Evolutionary conservation across 2,329 filamentous ascomycete species (phyloP).

Genomic region (Fusarium sp.): DNA sequence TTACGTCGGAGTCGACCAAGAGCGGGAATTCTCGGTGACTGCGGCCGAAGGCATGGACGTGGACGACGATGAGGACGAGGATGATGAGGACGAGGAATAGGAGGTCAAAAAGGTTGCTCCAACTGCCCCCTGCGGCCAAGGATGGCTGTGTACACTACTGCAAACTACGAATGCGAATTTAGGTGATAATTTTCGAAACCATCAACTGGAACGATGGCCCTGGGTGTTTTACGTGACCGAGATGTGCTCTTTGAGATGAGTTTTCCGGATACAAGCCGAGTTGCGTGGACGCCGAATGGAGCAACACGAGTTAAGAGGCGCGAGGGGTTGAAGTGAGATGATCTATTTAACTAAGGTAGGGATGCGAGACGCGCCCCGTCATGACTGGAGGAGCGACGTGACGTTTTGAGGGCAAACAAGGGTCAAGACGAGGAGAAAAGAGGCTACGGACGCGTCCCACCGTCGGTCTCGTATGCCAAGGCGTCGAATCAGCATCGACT

Average conservation of each 20-base stretch:
- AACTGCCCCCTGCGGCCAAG: constrained; percentile 33
- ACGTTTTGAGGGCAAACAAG: constrained; percentile 9
- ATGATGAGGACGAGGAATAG: constrained; percentile 59
- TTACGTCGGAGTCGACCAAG: constrained; percentile 97
- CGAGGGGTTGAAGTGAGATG: constrained; percentile 28
- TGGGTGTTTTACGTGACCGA: constrained; percentile 31
- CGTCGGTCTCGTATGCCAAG: constrained; percentile 27
- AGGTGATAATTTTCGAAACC: constrained; percentile 43
- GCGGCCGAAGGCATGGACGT: constrained; percentile 96
- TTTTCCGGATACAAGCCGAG: constrained; percentile 47
- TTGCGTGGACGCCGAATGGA: constrained; percentile 47
- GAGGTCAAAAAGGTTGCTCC: constrained; percentile 24
- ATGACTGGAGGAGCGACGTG: constrained; percentile 12
- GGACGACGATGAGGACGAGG: constrained; percentile 86
- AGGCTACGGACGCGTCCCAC: constrained; percentile 30
- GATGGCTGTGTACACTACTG: constrained; percentile 49
- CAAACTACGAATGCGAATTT: constrained; percentile 47
- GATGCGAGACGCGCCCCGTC: constrained; percentile 30
- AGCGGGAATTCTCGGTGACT: constrained; percentile 85
- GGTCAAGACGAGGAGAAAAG: constrained; percentile 21
- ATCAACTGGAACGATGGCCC: constrained; percentile 31
- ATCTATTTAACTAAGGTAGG: constrained; percentile 30
- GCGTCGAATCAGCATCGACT: constrained; percentile 38
- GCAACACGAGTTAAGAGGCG: constrained; percentile 45
- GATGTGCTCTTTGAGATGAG: constrained; percentile 43